Evolutionary conservation across 2,329 filamentous ascomycete genomes (phyloP).

Genomic region (Sclerotinia sclerotiorum): DNA sequence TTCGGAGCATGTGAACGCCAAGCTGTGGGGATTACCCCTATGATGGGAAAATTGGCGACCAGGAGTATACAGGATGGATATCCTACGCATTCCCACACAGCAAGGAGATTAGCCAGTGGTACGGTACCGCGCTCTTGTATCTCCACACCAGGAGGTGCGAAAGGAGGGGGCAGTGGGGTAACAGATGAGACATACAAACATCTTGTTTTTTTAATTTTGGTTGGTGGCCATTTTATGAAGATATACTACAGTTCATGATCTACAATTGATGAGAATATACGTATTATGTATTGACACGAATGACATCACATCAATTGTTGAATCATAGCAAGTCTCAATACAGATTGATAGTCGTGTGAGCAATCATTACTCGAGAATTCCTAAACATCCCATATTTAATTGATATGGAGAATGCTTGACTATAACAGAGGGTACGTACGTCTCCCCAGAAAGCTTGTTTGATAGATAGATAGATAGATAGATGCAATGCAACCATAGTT

Average conservation of each 20-base stretch:
- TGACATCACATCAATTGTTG: not conserved
- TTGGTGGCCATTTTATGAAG: not conserved
- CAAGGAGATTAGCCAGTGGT: constrained; percentile 6
- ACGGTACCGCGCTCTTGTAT: constrained; percentile 2
- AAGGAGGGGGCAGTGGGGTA: not conserved
- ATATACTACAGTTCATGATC: not conserved
- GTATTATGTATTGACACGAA: not conserved
- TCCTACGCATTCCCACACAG: not conserved
- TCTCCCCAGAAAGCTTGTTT: constrained; percentile 16
- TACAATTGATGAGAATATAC: not conserved
- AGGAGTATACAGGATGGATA: constrained; percentile 3
- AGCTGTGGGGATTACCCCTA: constrained; percentile 19
- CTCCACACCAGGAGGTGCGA: not conserved
- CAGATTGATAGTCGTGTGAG: constrained; percentile 5
- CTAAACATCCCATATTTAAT: not conserved
- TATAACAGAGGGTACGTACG: not conserved
- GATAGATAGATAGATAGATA: too few species aligned
- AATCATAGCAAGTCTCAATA: not conserved
- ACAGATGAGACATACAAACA: not conserved
- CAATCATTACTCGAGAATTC: not conserved
- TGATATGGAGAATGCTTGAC: not conserved
- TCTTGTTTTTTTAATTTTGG: not conserved
- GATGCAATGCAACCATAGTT: constrained; percentile 5
- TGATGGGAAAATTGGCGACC: constrained; percentile 6
- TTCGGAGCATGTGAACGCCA: constrained; percentile 24